phyloP scores from a whole-genome alignment of 106 monocot genomes.

The Gastrodia elata region DNA sequence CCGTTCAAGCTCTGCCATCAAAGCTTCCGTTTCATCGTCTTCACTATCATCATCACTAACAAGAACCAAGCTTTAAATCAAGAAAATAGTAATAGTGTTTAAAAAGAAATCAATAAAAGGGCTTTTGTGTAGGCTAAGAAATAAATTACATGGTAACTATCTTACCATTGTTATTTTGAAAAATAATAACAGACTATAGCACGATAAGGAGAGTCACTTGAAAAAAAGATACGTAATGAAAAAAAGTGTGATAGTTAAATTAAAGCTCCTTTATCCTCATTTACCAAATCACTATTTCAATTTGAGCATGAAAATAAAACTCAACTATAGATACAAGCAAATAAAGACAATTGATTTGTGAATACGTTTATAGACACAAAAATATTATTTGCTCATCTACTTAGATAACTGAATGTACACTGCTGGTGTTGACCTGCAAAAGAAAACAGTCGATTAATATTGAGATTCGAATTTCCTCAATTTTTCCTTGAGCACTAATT shows the following conservation, averaged over 20 bases:
- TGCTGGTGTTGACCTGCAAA: no score
- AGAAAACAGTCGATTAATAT: no score
- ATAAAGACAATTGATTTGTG: no score
- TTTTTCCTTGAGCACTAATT: no score
- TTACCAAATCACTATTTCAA: neutral
- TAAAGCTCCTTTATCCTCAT: neutral
- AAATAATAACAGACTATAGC: no score
- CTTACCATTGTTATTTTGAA: neutral
- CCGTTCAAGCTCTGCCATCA: conserved; percentile 83
- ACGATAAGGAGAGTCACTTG: no score
- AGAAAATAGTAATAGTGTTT: neutral
- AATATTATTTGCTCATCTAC: neutral
- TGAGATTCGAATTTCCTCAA: no score
- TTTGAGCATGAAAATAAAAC: neutral
- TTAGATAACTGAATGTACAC: no score
- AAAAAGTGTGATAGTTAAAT: neutral
- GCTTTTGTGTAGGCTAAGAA: neutral
- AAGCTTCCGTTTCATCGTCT: conserved; percentile 84
- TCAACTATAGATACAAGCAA: neutral
- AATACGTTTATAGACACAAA: no score
- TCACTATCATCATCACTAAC: conserved; percentile 71
- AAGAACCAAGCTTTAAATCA: conserved; percentile 6
- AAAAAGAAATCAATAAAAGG: neutral
- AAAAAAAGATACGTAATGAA: no score
- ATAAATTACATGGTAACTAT: neutral